Evolutionary conservation across 108 stramenopile species (phyloP).

Genomic region (Cyclotella choctawhatcheeana): DNA sequence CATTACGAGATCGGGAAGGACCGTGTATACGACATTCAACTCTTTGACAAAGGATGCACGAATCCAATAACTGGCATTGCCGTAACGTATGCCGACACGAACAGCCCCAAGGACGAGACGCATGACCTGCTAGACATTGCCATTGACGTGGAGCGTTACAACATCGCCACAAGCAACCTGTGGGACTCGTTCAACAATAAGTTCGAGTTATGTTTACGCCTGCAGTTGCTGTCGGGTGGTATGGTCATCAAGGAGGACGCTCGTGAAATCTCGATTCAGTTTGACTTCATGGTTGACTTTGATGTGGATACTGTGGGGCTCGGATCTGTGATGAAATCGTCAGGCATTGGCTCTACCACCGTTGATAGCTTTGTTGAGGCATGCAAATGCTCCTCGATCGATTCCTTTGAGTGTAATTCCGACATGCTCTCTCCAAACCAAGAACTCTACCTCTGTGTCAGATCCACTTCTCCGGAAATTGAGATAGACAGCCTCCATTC

Average conservation of each 20-base stretch:
- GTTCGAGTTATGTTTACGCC: conserved; percentile 35
- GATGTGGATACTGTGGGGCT: not conserved
- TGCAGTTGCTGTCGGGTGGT: conserved; percentile 24
- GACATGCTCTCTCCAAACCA: conserved; percentile 6
- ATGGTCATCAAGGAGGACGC: conserved; percentile 31
- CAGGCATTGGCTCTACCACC: conserved; percentile 21
- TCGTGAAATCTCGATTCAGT: conserved; percentile 19
- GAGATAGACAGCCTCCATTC: conserved; percentile 20
- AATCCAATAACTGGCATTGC: conserved; percentile 23
- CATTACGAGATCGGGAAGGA: conserved; percentile 16
- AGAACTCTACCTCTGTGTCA: conserved; percentile 34
- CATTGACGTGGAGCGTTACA: conserved; percentile 24
- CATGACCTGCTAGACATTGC: conserved; percentile 30
- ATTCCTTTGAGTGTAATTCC: conserved; percentile 23
- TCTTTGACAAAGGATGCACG: conserved; percentile 32
- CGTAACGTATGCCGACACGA: not conserved
- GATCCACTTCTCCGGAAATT: conserved; percentile 11
- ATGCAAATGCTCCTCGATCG: conserved; percentile 32
- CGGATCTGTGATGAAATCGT: conserved; percentile 15
- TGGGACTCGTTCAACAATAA: conserved; percentile 11
- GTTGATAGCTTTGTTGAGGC: conserved; percentile 31
- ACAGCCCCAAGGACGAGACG: conserved; percentile 16
- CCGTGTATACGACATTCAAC: conserved; percentile 10
- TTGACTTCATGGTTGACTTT: conserved; percentile 40
- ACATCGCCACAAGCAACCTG: conserved; percentile 18